Percentiles rank a stretch among this genome's conserved stretches.
phyloP scores from a whole-genome alignment of 371 early-diverging fungal genomes.

The Phascolomyces articulosus region DNA sequence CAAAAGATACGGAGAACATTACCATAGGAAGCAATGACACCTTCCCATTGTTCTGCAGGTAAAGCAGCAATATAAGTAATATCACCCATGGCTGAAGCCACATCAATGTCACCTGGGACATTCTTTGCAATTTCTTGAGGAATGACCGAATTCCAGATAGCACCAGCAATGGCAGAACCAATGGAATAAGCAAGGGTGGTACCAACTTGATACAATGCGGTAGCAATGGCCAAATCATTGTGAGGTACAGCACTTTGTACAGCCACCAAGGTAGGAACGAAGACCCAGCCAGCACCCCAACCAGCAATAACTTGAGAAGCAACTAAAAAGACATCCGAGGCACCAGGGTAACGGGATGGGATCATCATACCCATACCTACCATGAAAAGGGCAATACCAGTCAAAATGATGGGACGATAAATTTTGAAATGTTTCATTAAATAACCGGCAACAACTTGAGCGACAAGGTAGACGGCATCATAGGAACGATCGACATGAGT shows the following conservation, averaged over 20 bases:
- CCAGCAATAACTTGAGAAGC: constrained; percentile 50
- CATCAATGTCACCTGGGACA: constrained; percentile 41
- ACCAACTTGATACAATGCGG: constrained; percentile 44
- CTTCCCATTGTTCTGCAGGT: constrained; percentile 22
- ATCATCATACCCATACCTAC: constrained; percentile 53
- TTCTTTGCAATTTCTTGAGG: constrained; percentile 32
- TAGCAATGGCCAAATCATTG: constrained; percentile 40
- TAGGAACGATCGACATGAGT: constrained; percentile 44
- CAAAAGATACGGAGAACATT: constrained; percentile 39
- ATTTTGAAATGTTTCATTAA: constrained; percentile 41
- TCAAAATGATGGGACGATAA: constrained; percentile 41
- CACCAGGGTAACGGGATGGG: constrained; percentile 41
- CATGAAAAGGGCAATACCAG: constrained; percentile 40
- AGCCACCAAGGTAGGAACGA: constrained; percentile 27
- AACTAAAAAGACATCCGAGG: constrained; percentile 44
- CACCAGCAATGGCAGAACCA: constrained; percentile 48
- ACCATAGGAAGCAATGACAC: constrained; percentile 23
- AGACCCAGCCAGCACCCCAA: constrained; percentile 45
- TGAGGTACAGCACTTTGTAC: constrained; percentile 31
- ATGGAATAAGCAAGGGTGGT: constrained; percentile 41
- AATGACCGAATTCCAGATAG: constrained; percentile 48
- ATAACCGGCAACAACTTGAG: constrained; percentile 32
- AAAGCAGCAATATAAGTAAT: constrained; percentile 18
- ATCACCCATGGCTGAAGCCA: constrained; percentile 12
- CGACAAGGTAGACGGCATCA: constrained; percentile 34